Percentiles rank a stretch among this genome's conserved stretches.
These are phyloP conservation scores for Sistotremastrum niveocremeum DNA, from an alignment of 768 basidiomycete genomes.

Conservation along the genomic window DNA sequence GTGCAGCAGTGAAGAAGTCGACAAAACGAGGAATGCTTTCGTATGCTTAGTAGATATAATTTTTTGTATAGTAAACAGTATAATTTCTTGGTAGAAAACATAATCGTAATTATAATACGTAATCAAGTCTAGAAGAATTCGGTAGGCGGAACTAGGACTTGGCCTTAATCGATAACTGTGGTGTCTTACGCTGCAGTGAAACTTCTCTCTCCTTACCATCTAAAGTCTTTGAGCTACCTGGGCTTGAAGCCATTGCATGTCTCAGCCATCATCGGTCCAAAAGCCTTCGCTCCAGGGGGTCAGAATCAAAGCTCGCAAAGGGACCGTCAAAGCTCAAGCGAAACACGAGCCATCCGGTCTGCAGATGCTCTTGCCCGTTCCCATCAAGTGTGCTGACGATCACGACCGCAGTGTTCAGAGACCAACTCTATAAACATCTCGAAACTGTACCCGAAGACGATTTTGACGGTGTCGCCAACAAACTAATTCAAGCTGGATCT, in stretches of 20 bases:
- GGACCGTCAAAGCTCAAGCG: slow-evolving; percentile 82
- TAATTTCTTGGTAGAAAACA: too few relatives aligned
- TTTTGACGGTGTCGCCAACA: slow-evolving; percentile 69
- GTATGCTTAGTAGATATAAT: too few relatives aligned
- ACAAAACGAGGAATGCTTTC: too few relatives aligned
- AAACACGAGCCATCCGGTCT: slow-evolving; percentile 81
- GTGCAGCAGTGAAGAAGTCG: too few relatives aligned
- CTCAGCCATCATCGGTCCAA: slow-evolving; percentile 71
- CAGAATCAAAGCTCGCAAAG: slow-evolving; percentile 86
- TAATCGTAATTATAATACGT: too few relatives aligned
- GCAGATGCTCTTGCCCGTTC: slow-evolving; percentile 2
- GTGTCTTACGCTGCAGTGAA: too few relatives aligned
- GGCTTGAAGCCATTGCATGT: slow-evolving; percentile 59
- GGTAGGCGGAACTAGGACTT: too few relatives aligned
- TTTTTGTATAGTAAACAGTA: too few relatives aligned
- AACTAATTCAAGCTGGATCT: slow-evolving; percentile 83
- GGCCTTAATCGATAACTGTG: too few relatives aligned
- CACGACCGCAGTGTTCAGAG: slow-evolving; percentile 62
- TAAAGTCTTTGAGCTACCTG: neutral
- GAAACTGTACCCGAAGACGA: slow-evolving; percentile 70
- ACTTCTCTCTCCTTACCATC: too few relatives aligned
- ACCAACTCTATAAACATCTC: slow-evolving; percentile 83
- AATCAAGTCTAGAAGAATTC: too few relatives aligned
- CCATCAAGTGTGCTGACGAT: slow-evolving; percentile 2
- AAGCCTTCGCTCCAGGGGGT: slow-evolving; percentile 91